phyloP scores from a whole-genome alignment of 306 rosid species.

The Quercus glauca region DNA sequence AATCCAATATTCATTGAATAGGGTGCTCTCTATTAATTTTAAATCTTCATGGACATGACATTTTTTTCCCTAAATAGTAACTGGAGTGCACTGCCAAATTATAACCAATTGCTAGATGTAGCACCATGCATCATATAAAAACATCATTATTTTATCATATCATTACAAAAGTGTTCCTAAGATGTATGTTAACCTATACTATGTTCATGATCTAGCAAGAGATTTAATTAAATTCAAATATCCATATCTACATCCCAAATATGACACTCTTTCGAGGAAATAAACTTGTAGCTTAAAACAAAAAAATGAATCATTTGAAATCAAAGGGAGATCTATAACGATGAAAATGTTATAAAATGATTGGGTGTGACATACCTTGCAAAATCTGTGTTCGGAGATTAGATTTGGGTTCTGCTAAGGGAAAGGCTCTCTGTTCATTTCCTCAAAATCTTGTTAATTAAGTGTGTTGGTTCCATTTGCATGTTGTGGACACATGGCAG shows the following conservation, averaged over 20 bases:
- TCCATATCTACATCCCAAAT: no score
- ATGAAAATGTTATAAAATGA: neutral
- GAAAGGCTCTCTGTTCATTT: slow-evolving; percentile 11
- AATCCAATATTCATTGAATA: neutral
- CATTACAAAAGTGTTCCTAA: no score
- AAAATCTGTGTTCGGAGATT: slow-evolving; percentile 20
- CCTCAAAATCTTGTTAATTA: slow-evolving; percentile 1
- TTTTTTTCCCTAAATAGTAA: no score
- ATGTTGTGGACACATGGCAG: slow-evolving; percentile 17
- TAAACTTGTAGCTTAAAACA: slow-evolving; percentile 2
- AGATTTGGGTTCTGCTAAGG: neutral
- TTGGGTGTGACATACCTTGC: slow-evolving; percentile 24
- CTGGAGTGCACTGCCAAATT: no score
- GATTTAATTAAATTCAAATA: neutral
- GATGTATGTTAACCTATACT: no score
- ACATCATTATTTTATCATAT: neutral
- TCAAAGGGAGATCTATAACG: neutral
- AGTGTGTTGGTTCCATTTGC: slow-evolving; percentile 23
- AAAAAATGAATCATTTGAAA: slow-evolving; percentile 6
- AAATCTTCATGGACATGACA: no score
- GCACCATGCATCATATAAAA: no score
- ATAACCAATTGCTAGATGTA: no score
- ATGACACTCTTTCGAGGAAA: neutral
- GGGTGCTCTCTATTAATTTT: no score
- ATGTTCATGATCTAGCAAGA: neutral